A percentile compares a stretch with the other conserved stretches of the same genome.
These are phyloP conservation scores for Colletotrichum sp. DNA, from an alignment of 2,329 filamentous ascomycete species.

Conservation along the genomic window DNA sequence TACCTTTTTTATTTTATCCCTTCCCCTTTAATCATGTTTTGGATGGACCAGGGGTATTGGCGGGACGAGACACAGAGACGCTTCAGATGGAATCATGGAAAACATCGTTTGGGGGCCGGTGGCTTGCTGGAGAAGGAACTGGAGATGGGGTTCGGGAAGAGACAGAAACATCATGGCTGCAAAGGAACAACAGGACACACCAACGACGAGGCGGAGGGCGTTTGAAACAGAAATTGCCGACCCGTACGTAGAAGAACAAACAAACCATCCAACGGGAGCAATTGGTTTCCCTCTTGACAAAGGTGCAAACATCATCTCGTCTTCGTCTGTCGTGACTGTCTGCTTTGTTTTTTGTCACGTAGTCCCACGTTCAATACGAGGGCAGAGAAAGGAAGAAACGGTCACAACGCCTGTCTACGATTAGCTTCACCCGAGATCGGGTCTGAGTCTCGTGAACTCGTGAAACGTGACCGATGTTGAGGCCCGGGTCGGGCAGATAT, in stretches of 20 bases:
- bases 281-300: not conserved
- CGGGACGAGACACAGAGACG: not conserved
- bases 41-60: not conserved
- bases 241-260: not conserved
- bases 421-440: not conserved
- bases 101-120: not conserved
- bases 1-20: not conserved
- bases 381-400: not conserved
- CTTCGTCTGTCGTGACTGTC: not conserved
- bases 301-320: not conserved
- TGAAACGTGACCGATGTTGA: not conserved
- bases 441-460: not conserved
- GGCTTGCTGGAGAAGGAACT: not conserved
- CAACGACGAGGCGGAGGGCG: not conserved
- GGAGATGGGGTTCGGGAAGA: not conserved
- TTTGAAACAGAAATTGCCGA: not conserved
- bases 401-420: not conserved
- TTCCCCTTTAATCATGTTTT: not conserved
- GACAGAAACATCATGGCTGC: not conserved
- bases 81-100: not conserved
- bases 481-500: not conserved
- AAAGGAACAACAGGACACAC: not conserved
- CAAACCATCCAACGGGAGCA: not conserved
- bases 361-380: not conserved
- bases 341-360: not conserved